Base-by-base conservation (phyloP, 2,329 filamentous ascomycete genomes). In the Cercospora zeae-maydis region DNA sequence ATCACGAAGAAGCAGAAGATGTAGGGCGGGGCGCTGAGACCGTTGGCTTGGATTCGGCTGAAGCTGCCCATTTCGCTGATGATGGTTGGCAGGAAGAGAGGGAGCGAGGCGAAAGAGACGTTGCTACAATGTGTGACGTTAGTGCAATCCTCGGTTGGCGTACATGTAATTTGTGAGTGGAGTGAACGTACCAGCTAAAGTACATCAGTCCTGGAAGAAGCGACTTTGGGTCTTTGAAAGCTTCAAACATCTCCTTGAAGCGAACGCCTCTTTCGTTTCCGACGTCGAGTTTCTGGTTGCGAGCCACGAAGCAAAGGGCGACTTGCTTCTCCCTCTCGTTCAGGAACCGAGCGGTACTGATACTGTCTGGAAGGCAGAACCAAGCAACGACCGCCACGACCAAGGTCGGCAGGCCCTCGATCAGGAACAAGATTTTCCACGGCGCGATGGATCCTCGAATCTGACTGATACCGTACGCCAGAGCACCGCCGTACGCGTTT, bases 401-500 rank as follows among this genome's bases (percentile, higher is more conserved):
- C 9, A 87, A 72, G 7, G 83, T 84, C 1, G 87, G 86, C 8
- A 86, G 73, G 7, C 87, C 87, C 75, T 90, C 87, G 5, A 89
- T 83, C 5, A 89, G 76, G 64, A 85, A 85, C 3, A 84, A 67
- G 2, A 83, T 77, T 36, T 86, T 82, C 89, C 89, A 92, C 61
- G 81, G 84, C 2, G 84, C 81, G 47, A 90, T 74, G 14, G 78
- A 73, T 2, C 80, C 78, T 68, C 83, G 79, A 11, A 86, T 84
- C 30, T 84, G 83, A 8, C 86, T 86, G 71, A 90, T 88, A 4
- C 82, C 85, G 62, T 86, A 88, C 1, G 86, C 86, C 8, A 82
- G 72, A 3, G 85, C 86, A 1, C 87, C 87, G 0, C 91, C 90
- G 73, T 96, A 93, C 1, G 87, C 88, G 45, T 91, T 95, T 1